Evolutionary conservation across 2,329 filamentous ascomycete species (phyloP), one percentile per base, ranked within the genome.

Genomic region (Ophiostoma pallidulum): DNA sequence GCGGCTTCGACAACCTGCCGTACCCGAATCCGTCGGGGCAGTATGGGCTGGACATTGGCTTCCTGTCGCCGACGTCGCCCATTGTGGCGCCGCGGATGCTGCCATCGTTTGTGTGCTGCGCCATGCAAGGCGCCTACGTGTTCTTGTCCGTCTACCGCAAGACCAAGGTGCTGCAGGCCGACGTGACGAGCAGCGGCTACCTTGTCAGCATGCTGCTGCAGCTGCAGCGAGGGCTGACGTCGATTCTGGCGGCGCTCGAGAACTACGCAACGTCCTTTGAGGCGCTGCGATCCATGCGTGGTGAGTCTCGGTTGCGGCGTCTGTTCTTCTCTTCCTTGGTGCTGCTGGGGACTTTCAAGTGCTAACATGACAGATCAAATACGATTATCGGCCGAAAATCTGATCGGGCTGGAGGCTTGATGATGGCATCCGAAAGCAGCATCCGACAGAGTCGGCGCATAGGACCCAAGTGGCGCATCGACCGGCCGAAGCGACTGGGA

Each of bases 91-190:
- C 67, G n/a, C 62, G 67, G 38, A 70, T 66, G 32, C 69, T 70
- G 66, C 68, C 68, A 14, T 62, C 65, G 9, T 70, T 68, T 44
- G 66, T 66, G 19, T 70, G 68, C 51, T 70, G 67, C 45, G 68
- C 68, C 6, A 70, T 70, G 68, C 68, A 70, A 55, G 66, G 64
- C 48, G 66, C 65, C 8, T 70, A 70, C 45, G 64, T 66, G 14
- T 59, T 70, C 42, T 59, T 70, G 31, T 69, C 68, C 62, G 62
- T 70, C 40, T 63, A 65, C 52, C 62, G 65, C 36, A 67, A 65
- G 57, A 69, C 63, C 2, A 62, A 63, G 49, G 63, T 65, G 26
- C 54, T 64, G 53, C 66, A 66, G 47, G 57, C 18, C 14, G 36
- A 28, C 19, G n/a, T n/a, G 26, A 32, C n/a, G 19, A 55, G 54